Percentiles rank a stretch among this genome's conserved stretches.
These are phyloP conservation scores for Trypanosoma lewisi DNA, from an alignment of 208 protist species.

Conservation along the genomic window DNA sequence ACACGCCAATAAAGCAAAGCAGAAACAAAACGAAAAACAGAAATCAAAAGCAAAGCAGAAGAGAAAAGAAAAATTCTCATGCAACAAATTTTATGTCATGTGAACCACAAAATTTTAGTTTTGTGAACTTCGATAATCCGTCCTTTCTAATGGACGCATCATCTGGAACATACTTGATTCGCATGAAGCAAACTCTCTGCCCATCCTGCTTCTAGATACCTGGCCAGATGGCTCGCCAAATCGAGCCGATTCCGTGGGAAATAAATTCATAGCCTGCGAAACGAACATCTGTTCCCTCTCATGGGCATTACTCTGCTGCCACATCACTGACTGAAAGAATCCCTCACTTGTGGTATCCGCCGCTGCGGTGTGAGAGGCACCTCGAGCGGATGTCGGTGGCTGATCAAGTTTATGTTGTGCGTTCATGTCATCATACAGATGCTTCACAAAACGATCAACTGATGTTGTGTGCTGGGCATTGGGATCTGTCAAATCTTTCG, in stretches of 20 bases:
- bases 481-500: not conserved
- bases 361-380: not conserved
- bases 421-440: conserved; percentile 16
- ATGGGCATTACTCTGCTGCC: conserved; percentile 42
- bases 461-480: not conserved
- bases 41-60: too few relatives aligned
- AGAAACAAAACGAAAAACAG: not conserved
- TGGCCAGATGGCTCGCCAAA: not conserved
- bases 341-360: not conserved
- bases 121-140: not conserved
- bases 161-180: not conserved
- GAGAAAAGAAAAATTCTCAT: too few relatives aligned
- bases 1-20: not conserved
- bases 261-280: conserved; percentile 36
- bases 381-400: not conserved
- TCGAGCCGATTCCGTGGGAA: not conserved
- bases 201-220: not conserved
- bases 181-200: not conserved
- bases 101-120: not conserved
- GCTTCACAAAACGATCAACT: conserved; percentile 13
- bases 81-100: too few relatives aligned
- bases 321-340: conserved; percentile 1
- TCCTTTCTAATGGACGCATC: not conserved
- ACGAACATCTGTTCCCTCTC: conserved; percentile 75
- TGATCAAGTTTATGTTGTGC: not conserved